phyloP scores from a whole-genome alignment of 345 rosid genomes.

The Gynandropsis gynandra region DNA sequence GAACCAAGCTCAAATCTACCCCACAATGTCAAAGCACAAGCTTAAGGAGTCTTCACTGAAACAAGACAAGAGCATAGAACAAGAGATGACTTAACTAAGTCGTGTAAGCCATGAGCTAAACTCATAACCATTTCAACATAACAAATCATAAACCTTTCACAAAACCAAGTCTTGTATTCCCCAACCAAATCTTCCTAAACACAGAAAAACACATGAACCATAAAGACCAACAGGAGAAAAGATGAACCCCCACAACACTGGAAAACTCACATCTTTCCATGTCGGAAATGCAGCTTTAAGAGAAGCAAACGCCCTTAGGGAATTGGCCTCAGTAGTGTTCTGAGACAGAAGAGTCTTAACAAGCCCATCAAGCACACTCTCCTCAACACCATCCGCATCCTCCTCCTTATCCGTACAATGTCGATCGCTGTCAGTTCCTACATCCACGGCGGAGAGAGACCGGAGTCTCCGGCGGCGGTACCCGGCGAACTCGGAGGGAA shows the following conservation, averaged over 20 bases:
- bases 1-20: constrained; percentile 8
- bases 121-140: constrained; percentile 27
- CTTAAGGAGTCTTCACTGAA: neutral
- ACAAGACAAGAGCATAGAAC: neutral
- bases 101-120: constrained; percentile 24
- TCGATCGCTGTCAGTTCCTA: neutral
- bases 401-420: constrained; percentile 7
- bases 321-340: constrained; percentile 75
- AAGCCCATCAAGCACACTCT: constrained; percentile 76
- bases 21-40: neutral
- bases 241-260: neutral
- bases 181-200: neutral
- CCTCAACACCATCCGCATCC: constrained; percentile 18
- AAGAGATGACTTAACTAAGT: neutral
- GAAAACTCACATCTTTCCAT: constrained; percentile 61
- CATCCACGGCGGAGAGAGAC: constrained; percentile 8
- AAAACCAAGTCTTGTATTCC: neutral
- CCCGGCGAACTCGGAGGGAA: constrained; percentile 25
- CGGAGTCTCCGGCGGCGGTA: constrained; percentile 50
- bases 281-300: constrained; percentile 56
- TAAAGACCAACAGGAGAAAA: constrained; percentile 1
- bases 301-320: constrained; percentile 66
- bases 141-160: constrained; percentile 8
- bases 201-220: neutral
- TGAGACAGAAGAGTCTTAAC: constrained; percentile 71